phyloP scores from a whole-genome alignment of 2,329 filamentous ascomycete species.

The Colletotrichum phormii region DNA sequence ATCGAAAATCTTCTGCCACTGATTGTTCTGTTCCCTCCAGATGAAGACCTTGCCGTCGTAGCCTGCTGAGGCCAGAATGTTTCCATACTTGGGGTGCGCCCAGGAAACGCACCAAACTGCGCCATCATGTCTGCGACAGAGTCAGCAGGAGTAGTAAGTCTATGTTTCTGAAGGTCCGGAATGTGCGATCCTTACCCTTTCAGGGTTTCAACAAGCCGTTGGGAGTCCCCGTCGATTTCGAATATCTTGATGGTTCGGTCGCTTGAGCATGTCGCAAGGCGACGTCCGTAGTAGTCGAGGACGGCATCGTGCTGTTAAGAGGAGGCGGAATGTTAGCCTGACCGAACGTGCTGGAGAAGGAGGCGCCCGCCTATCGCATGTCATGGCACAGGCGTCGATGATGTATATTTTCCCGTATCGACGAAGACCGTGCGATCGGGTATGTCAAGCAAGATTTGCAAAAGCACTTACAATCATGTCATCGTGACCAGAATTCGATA shows the following conservation, averaged over 20 bases:
- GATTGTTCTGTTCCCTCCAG: slow-evolving; percentile 87
- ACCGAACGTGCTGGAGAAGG: not conserved
- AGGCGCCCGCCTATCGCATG: not conserved
- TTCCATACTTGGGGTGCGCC: slow-evolving; percentile 98
- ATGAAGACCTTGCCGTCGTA: slow-evolving; percentile 99
- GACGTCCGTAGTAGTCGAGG: slow-evolving; percentile 97
- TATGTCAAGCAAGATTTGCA: not conserved
- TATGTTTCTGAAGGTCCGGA: not conserved
- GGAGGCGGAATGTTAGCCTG: not conserved
- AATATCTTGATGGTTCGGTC: slow-evolving; percentile 99
- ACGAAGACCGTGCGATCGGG: too few species aligned
- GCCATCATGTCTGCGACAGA: slow-evolving; percentile 81
- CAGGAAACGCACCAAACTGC: slow-evolving; percentile 98
- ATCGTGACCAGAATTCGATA: slow-evolving; percentile 76
- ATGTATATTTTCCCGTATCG: not conserved
- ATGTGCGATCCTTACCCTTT: slow-evolving; percentile 76
- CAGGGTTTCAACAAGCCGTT: slow-evolving; percentile 90
- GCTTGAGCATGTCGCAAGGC: slow-evolving; percentile 95
- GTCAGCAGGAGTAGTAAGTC: slow-evolving; percentile 1
- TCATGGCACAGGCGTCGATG: not conserved
- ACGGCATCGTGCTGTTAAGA: slow-evolving; percentile 89
- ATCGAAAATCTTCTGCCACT: slow-evolving; percentile 90
- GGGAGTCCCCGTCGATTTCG: slow-evolving; percentile 93
- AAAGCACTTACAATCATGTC: slow-evolving; percentile 93
- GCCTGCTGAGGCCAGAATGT: slow-evolving; percentile 92